These are phyloP conservation scores for Sphenostylis stenocarpa DNA, from an alignment of 306 rosid species.

Conservation along the genomic window DNA sequence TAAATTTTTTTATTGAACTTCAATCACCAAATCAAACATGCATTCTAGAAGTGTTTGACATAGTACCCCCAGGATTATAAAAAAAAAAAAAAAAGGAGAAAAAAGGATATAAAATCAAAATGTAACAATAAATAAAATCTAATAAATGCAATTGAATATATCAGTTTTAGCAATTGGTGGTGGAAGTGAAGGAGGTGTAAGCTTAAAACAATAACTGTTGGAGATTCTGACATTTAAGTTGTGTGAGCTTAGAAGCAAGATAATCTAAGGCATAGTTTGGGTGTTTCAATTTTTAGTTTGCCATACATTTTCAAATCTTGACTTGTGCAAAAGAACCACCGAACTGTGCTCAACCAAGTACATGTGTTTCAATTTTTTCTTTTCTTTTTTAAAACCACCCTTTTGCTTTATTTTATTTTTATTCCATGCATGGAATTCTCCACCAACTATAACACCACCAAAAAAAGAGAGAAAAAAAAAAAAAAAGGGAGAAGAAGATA, in stretches of 20 bases:
- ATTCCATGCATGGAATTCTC: conserved; percentile 97
- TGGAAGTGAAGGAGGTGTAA: conserved; percentile 21
- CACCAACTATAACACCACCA: conserved; percentile 63
- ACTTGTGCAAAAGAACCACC: conserved; percentile 55
- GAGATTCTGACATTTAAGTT: conserved; percentile 46
- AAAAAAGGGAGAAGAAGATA: not conserved
- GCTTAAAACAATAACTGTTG: conserved; percentile 37
- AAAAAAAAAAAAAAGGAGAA: not conserved
- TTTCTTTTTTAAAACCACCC: not conserved
- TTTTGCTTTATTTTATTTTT: conserved; percentile 41
- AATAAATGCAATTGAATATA: conserved; percentile 37
- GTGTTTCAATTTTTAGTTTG: conserved; percentile 41
- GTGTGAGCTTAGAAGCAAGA: conserved; percentile 40
- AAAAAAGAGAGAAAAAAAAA: conserved; percentile 25
- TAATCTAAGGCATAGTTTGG: conserved; percentile 47
- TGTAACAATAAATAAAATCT: conserved; percentile 2
- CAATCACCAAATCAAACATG: no score
- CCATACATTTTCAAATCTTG: conserved; percentile 38
- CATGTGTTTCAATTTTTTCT: conserved; percentile 60
- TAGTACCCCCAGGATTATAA: no score
- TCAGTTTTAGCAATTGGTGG: conserved; percentile 29
- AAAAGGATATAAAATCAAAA: not conserved
- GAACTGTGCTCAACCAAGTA: conserved; percentile 44
- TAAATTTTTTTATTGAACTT: no score
- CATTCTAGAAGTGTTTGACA: no score